These are phyloP conservation scores for Boletus holoroseus DNA, from an alignment of 1,284 basidiomycete genomes.

Conservation along the genomic window DNA sequence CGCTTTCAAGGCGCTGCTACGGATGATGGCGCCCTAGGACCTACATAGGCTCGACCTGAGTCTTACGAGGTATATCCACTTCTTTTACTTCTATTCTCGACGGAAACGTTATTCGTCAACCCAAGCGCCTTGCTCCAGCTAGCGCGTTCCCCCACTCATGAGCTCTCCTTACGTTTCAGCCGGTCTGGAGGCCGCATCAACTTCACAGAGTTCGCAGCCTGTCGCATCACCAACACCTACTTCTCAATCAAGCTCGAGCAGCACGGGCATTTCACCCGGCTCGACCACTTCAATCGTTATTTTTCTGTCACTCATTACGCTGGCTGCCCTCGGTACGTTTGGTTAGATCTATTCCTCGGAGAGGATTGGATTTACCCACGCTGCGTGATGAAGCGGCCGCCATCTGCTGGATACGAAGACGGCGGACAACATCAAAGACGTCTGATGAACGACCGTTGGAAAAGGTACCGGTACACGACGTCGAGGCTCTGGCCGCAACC, in stretches of 20 bases:
- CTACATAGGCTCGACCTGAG: slow-evolving; percentile 8
- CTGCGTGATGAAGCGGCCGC: slow-evolving; percentile 7
- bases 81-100: not conserved
- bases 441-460: slow-evolving; percentile 6
- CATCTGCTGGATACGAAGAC: slow-evolving; percentile 12
- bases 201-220: not conserved
- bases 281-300: slow-evolving; percentile 1
- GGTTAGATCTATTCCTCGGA: not conserved
- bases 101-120: not conserved
- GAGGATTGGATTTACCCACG: not conserved
- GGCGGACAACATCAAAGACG: not conserved
- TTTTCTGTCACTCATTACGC: slow-evolving; percentile 17
- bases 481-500: slow-evolving; percentile 15
- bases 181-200: slow-evolving; percentile 11
- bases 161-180: slow-evolving; percentile 4
- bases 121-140: not conserved
- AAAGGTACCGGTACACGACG: slow-evolving; percentile 12
- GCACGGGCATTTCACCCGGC: slow-evolving; percentile 2
- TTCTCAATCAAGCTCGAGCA: not conserved
- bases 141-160: slow-evolving; percentile 1
- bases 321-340: slow-evolving; percentile 23
- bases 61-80: not conserved
- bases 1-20: slow-evolving; percentile 19
- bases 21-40: slow-evolving; percentile 3
- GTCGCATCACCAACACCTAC: not conserved